Percentiles rank a stretch among this genome's conserved stretches.
Conservation (phyloP, 495 filamentous ascomycete species). For the Neurospora tetraspora region DNA sequence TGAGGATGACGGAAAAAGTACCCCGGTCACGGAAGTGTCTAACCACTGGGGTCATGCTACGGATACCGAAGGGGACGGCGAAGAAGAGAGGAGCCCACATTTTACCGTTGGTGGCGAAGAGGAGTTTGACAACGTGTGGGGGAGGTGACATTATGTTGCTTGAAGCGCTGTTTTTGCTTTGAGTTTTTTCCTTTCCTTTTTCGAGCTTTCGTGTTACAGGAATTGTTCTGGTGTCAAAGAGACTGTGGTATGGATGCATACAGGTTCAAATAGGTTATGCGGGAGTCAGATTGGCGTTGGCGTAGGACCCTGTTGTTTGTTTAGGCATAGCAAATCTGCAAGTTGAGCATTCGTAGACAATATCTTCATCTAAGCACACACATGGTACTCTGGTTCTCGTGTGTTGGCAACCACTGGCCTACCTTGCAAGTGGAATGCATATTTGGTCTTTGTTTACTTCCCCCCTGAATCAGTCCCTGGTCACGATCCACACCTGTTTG, state of each 20-base stretch:
- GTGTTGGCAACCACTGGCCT: not conserved
- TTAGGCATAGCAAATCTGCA: not conserved
- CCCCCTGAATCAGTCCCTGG: not conserved
- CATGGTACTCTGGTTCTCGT: not conserved
- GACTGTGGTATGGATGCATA: not conserved
- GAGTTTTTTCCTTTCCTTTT: not conserved
- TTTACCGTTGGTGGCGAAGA: constrained; percentile 18
- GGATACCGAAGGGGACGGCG: constrained; percentile 2
- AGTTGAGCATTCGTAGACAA: not conserved
- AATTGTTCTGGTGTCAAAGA: not conserved
- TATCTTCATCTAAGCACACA: not conserved
- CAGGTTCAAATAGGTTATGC: not conserved
- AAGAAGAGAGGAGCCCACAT: not conserved
- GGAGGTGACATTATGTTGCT: constrained; percentile 7
- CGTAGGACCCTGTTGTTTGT: not conserved
- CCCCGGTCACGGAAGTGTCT: constrained; percentile 6
- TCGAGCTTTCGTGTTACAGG: not conserved
- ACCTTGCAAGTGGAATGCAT: not conserved
- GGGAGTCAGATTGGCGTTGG: not conserved
- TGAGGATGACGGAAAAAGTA: not conserved
- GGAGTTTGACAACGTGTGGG: constrained; percentile 25
- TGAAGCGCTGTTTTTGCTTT: not conserved
- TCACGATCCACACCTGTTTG: not conserved
- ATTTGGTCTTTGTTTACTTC: not conserved
- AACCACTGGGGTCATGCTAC: constrained; percentile 6